These are phyloP conservation scores for Staphylotrichum tortipilum DNA, from an alignment of 495 filamentous ascomycete species.

Conservation along the genomic window DNA sequence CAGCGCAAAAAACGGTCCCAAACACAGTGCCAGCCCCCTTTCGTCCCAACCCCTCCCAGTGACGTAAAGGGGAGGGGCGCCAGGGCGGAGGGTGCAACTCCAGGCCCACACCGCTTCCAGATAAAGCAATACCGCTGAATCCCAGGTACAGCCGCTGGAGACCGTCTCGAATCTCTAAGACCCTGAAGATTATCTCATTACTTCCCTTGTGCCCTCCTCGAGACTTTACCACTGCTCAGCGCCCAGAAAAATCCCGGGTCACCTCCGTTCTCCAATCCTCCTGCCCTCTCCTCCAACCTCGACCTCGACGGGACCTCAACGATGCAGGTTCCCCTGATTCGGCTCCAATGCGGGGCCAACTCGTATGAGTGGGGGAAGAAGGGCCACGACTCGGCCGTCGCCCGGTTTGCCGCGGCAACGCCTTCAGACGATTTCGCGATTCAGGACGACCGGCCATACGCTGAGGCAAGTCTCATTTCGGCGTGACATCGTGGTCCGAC, in stretches of 20 bases:
- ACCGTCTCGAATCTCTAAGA: too few species aligned
- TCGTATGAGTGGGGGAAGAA: slow-evolving; percentile 99
- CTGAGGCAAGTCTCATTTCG: slow-evolving; percentile 62
- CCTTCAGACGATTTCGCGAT: slow-evolving; percentile 63
- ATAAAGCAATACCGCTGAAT: not conserved
- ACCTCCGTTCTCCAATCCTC: too few species aligned
- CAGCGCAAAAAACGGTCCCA: not conserved
- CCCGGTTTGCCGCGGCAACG: slow-evolving; percentile 70
- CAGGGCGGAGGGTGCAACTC: not conserved
- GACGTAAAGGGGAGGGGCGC: slow-evolving; percentile 7
- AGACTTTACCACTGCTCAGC: too few species aligned
- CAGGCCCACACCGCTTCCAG: not conserved
- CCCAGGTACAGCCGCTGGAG: too few species aligned
- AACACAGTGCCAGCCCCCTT: not conserved
- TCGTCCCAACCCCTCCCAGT: not conserved
- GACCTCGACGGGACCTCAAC: not conserved
- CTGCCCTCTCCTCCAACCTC: not conserved
- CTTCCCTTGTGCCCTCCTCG: too few species aligned
- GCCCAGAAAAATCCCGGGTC: too few species aligned
- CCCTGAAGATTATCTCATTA: too few species aligned
- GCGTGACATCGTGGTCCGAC: not conserved
- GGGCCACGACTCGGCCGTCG: slow-evolving; percentile 68
- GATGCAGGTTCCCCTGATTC: slow-evolving; percentile 64
- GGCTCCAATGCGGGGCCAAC: slow-evolving; percentile 92
- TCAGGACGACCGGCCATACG: slow-evolving; percentile 76